These are phyloP conservation scores for Cordyceps farinosa DNA, from an alignment of 2,329 filamentous ascomycete genomes.

Conservation along the genomic window DNA sequence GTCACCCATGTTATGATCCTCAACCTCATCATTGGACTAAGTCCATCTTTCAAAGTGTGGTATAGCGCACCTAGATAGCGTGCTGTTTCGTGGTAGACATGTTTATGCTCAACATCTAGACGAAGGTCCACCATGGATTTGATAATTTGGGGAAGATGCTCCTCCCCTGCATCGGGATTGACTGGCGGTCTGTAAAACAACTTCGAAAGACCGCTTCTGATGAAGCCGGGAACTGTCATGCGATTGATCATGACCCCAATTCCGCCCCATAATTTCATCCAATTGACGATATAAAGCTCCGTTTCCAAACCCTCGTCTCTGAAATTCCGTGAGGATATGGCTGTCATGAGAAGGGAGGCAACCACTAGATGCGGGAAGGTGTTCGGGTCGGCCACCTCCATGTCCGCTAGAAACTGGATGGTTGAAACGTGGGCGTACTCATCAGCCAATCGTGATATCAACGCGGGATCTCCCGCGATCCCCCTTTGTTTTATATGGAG, in stretches of 20 bases:
- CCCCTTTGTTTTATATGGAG: neutral
- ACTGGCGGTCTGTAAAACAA: slow-evolving; percentile 12
- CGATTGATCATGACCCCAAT: slow-evolving; percentile 27
- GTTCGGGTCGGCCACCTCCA: slow-evolving; percentile 42
- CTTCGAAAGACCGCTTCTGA: neutral
- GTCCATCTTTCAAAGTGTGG: slow-evolving; percentile 42
- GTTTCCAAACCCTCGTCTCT: slow-evolving; percentile 40
- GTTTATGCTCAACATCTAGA: slow-evolving; percentile 35
- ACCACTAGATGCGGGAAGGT: slow-evolving; percentile 49
- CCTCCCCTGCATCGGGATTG: neutral
- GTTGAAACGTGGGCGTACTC: neutral
- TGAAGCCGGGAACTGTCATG: neutral
- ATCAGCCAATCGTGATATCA: neutral
- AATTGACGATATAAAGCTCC: slow-evolving; percentile 50
- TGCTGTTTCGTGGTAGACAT: slow-evolving; percentile 43
- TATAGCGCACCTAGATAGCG: slow-evolving; percentile 52
- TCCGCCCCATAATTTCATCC: slow-evolving; percentile 54
- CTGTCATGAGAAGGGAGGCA: slow-evolving; percentile 49
- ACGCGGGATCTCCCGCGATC: neutral
- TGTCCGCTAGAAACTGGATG: slow-evolving; percentile 18
- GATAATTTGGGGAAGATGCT: neutral
- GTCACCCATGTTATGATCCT: slow-evolving; percentile 53
- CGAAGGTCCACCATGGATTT: slow-evolving; percentile 18
- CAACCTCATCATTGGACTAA: slow-evolving; percentile 43
- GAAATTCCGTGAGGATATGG: slow-evolving; percentile 48